phyloP scores from a whole-genome alignment of 2,329 filamentous ascomycete genomes.

The Xylariaceae sp. region DNA sequence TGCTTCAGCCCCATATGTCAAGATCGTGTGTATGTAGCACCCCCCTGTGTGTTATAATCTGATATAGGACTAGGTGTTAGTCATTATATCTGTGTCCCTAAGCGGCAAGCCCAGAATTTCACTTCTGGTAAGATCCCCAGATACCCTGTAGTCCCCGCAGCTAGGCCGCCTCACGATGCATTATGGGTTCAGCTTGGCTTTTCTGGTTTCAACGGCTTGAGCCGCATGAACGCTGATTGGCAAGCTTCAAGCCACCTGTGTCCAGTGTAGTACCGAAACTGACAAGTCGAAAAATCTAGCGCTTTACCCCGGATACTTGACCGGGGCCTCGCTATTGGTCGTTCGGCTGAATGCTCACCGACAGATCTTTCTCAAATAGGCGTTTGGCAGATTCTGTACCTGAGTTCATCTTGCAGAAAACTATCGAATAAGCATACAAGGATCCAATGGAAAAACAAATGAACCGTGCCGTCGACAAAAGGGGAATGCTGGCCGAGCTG shows the following conservation, averaged over 20 bases:
- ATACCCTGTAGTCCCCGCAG: slow-evolving; percentile 9
- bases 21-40: slow-evolving; percentile 2
- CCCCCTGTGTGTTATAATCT: slow-evolving; percentile 7
- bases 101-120: neutral
- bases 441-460: slow-evolving; percentile 6
- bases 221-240: slow-evolving; percentile 8
- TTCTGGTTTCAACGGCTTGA: neutral
- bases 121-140: neutral
- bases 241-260: neutral
- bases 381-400: slow-evolving; percentile 23
- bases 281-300: slow-evolving; percentile 13
- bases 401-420: slow-evolving; percentile 22
- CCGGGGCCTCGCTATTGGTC: slow-evolving; percentile 1
- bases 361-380: slow-evolving; percentile 10
- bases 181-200: slow-evolving; percentile 15
- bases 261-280: slow-evolving; percentile 13
- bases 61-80: slow-evolving; percentile 21
- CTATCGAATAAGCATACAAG: neutral
- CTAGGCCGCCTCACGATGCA: slow-evolving; percentile 1
- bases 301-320: neutral
- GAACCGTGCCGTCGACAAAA: slow-evolving; percentile 14
- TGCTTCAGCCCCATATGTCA: slow-evolving; percentile 1
- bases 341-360: slow-evolving; percentile 16
- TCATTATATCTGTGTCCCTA: neutral
- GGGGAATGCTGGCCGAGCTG: slow-evolving; percentile 14